Evolutionary conservation across 371 early-diverging fungal species (phyloP).

Genomic region (Mucor plumbeus): DNA sequence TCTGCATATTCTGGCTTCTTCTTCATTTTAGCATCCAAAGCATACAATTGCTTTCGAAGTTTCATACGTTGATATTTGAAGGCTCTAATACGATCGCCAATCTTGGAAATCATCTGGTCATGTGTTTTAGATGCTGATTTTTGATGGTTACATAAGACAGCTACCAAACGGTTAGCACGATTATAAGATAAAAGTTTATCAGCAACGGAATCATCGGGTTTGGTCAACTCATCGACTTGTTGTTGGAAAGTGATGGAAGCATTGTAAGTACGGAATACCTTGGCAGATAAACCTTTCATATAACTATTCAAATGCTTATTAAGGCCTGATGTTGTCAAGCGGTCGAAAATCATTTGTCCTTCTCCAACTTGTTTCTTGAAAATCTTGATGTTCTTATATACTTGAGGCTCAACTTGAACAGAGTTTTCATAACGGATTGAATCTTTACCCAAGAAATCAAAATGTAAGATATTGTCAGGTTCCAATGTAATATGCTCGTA

Average conservation of each 20-base stretch:
- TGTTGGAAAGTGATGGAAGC: conserved; percentile 94
- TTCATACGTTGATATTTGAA: conserved; percentile 85
- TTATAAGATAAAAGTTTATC: conserved; percentile 95
- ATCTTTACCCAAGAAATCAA: conserved; percentile 98
- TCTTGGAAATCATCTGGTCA: conserved; percentile 76
- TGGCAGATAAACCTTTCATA: conserved; percentile 95
- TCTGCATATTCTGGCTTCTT: conserved; percentile 70
- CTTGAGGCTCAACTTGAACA: conserved; percentile 84
- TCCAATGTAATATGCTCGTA: conserved; percentile 90
- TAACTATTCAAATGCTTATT: conserved; percentile 88
- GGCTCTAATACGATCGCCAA: conserved; percentile 82
- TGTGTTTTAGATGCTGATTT: conserved; percentile 85
- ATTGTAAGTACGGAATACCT: conserved; percentile 99
- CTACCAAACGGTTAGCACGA: conserved; percentile 95
- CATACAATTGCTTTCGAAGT: conserved; percentile 68
- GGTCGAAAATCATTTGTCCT: conserved; percentile 88
- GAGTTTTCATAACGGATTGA: conserved; percentile 93
- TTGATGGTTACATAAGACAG: conserved; percentile 98
- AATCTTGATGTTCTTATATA: conserved; percentile 89
- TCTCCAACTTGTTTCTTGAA: conserved; percentile 74
- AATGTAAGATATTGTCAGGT: conserved; percentile 76
- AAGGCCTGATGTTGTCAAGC: conserved; percentile 75
- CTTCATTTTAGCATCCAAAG: conserved; percentile 74
- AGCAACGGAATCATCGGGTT: conserved; percentile 66
- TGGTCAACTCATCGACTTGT: conserved; percentile 77